These are phyloP conservation scores for Phycomyces blakesleeanus DNA, from an alignment of 192 early-diverging fungal genomes.

Conservation along the genomic window DNA sequence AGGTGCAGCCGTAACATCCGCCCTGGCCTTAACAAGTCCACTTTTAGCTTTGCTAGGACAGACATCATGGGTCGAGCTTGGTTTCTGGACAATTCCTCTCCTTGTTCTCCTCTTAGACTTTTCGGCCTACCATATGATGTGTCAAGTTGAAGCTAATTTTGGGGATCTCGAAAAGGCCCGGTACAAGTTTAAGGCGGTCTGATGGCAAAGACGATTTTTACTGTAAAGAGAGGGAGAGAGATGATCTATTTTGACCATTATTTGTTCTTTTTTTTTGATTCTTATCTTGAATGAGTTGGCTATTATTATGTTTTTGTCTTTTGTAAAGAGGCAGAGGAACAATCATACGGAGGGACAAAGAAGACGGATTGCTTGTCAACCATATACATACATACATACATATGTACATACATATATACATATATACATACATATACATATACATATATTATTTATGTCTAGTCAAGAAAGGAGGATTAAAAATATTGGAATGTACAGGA, in stretches of 20 bases:
- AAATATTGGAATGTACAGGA: slow-evolving; percentile 1
- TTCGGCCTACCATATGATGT: slow-evolving; percentile 12
- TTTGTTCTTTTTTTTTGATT: too few relatives aligned
- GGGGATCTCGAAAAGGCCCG: slow-evolving; percentile 2
- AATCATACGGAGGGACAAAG: background rate
- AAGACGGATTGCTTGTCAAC: background rate
- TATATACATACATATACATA: background rate
- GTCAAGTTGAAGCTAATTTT: slow-evolving; percentile 10
- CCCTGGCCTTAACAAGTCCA: background rate
- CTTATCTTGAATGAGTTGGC: too few relatives aligned
- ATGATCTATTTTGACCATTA: too few relatives aligned
- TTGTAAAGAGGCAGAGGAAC: background rate
- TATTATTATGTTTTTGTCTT: background rate
- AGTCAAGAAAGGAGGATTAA: background rate
- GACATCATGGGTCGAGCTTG: slow-evolving; percentile 1
- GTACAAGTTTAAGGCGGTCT: slow-evolving; percentile 17
- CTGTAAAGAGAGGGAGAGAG: too few relatives aligned
- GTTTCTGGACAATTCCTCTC: slow-evolving; percentile 13
- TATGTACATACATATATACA: background rate
- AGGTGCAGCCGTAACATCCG: background rate
- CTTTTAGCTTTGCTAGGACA: slow-evolving; percentile 2
- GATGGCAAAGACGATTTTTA: background rate
- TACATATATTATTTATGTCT: slow-evolving; percentile 7
- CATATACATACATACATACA: background rate
- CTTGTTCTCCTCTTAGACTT: slow-evolving; percentile 10